Evolutionary conservation across 139 green algal species (phyloP), one percentile per base, ranked within the genome.

Genomic region (Tetraselmis striata): DNA sequence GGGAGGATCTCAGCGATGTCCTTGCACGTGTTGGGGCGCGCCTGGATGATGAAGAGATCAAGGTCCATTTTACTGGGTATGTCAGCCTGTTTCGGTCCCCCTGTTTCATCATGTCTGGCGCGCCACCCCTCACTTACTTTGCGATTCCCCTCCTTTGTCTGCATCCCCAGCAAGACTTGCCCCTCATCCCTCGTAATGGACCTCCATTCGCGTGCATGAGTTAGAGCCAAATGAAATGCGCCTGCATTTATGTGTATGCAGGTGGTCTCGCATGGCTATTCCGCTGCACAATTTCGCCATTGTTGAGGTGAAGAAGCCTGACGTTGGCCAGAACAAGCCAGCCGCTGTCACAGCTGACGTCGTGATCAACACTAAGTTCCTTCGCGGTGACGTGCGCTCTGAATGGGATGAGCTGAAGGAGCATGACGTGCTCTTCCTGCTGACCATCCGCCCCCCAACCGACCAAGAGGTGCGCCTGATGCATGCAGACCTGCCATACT

Each of bases 361-460:
- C 5, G 80, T 93, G 25, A 84, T 98, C 29, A 85, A 96, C 86
- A 92, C 92, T 27, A 75, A 25, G 27, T 67, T 58, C 29, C 79
- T 92, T 81, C 83, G 94, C 0, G 84, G 81, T 0, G 90, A 95
- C 32, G 87, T 98, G 76, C 83, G 83, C 28, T 30, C 29, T 0
- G 95, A 99, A 86, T 99, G 96, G 96, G 94, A 99, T 81, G 90
- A 95, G 59, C 74, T 96, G 5, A 95, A 92, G 85, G 89, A 97
- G 87, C 95, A 98, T 82, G 96, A 99, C 83, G 96, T 99, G 79
- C 80, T 99, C 23, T 99, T 99, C 86, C 87, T 99, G 59, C 82
- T 99, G 59, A 91, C 88, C 74, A 83, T 91, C 32, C 79, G 88
- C 0, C 89, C 89, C 23, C 89, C 89, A 0, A 84, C 58, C 29